Percentiles rank a stretch among this genome's conserved stretches.
phyloP scores from a whole-genome alignment of 2,329 filamentous ascomycete genomes.

The Penicillium sp. region DNA sequence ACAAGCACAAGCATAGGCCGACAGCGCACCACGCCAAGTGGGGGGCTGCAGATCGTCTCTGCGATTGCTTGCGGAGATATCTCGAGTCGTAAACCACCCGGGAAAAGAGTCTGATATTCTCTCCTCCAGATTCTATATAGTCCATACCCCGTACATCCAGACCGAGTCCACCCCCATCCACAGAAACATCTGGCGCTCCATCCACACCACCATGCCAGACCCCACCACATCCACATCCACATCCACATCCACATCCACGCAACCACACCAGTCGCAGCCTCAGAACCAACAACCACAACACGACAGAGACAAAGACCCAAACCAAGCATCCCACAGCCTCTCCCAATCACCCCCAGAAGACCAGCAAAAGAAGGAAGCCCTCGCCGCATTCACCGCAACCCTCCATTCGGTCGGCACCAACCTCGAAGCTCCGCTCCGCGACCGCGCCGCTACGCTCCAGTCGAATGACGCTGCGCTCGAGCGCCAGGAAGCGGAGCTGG shows the following conservation, averaged over 20 bases:
- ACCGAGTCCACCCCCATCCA: not conserved
- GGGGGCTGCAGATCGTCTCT: slow-evolving; percentile 20
- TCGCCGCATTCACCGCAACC: slow-evolving; percentile 45
- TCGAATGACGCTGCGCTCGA: slow-evolving; percentile 53
- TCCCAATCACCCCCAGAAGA: slow-evolving; percentile 13
- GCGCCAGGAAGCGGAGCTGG: slow-evolving; percentile 56
- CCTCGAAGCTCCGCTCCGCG: slow-evolving; percentile 54
- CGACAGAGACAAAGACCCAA: slow-evolving; percentile 5
- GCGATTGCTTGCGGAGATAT: no score
- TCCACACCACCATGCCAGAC: slow-evolving; percentile 2
- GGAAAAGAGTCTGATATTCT: no score
- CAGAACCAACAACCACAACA: slow-evolving; percentile 7
- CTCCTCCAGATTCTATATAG: no score
- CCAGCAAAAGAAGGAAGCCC: slow-evolving; percentile 43
- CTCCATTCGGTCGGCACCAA: slow-evolving; percentile 45
- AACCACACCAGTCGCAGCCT: not conserved
- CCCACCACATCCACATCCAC: not conserved
- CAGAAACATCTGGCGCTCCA: not conserved
- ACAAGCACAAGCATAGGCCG: no score
- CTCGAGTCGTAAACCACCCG: no score
- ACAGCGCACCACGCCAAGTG: slow-evolving; percentile 20
- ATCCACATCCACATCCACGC: not conserved
- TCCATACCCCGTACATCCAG: not conserved
- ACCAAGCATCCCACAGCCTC: slow-evolving; percentile 4
- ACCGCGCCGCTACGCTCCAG: slow-evolving; percentile 56